Base-by-base conservation (phyloP, 108 stramenopile genomes). In the Aurantiochytrium sp. region DNA sequence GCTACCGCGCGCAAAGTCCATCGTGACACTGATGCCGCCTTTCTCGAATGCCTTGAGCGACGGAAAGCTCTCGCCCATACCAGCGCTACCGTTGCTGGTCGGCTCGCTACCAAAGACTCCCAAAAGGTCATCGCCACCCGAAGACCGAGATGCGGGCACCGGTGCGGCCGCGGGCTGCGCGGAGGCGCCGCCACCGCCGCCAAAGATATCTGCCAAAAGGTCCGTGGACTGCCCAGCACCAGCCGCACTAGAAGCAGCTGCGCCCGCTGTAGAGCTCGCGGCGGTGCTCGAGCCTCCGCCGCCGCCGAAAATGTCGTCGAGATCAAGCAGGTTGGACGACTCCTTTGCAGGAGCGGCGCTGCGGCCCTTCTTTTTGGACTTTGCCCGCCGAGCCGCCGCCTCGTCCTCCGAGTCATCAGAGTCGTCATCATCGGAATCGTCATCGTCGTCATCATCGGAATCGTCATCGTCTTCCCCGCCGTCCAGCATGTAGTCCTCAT, bases 231-330 rank as follows among this genome's bases (percentile, higher is more conserved):
- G 96, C 88, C 91, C 23, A n/a, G 64, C 45, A 35, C 0, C 35
- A 35, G 35, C 35, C 35, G 35, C 35, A 35, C 35, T 35, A 8
- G 87, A 5, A 42, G 90, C 43, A 44, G 5, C 25, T 23, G 8
- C 5, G 44, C 21, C 14, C 60, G 95, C 25, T 89, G 47, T 42
- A 90, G 89, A 35, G 88, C 90, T 90, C 76, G 88, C 72, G n/a
- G 92, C 72, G 5, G 93, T 60, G 51, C 90, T 72, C 19, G 91
- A 83, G 5, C 89, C 60, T 58, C 53, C 88, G 21, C 91, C 94
- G 14, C 96, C 94, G n/a, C 97, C 97, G 87, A 97, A 97, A n/a
- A 98, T 97, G 88, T 96, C 97, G 51, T 96, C 94, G 60, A 99
- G 91, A 55, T 96, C 94, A 58, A 99, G 91, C 89, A 98, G 96